Percentiles rank a stretch among this genome's conserved stretches.
Conservation (phyloP, 1,284 basidiomycete species). For the Trametes versicolor region DNA sequence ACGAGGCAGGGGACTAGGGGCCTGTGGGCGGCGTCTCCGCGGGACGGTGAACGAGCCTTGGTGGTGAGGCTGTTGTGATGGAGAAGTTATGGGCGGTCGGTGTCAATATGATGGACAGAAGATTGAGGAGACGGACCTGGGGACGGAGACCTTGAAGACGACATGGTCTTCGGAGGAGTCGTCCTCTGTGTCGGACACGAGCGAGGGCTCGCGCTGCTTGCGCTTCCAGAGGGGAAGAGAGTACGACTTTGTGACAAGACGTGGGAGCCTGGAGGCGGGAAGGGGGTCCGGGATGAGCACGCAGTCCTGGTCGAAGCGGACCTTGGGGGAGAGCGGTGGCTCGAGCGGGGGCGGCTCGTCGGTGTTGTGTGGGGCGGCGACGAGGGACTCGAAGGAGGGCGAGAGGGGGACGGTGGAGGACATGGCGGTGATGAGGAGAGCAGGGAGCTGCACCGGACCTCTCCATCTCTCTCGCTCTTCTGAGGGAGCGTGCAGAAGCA, state of each 20-base stretch:
- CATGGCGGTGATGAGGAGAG: constrained; percentile 26
- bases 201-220: constrained; percentile 37
- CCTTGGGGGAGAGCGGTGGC: constrained; percentile 28
- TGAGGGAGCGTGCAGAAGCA: background rate
- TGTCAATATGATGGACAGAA: background rate
- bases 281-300: constrained; percentile 68
- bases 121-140: constrained; percentile 52
- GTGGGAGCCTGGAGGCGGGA: constrained; percentile 52
- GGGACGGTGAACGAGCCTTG: constrained; percentile 37
- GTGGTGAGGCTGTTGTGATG: constrained; percentile 34
- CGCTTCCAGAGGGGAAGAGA: constrained; percentile 69
- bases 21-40: constrained; percentile 28
- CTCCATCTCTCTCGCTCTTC: background rate
- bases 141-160: constrained; percentile 66
- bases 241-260: constrained; percentile 67
- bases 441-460: background rate
- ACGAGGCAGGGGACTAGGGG: constrained; percentile 44
- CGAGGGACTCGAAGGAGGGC: constrained; percentile 29
- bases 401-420: constrained; percentile 23
- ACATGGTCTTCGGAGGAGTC: constrained; percentile 49
- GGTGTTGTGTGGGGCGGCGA: constrained; percentile 18
- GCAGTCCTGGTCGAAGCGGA: constrained; percentile 73
- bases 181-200: constrained; percentile 49
- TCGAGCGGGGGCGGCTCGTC: constrained; percentile 6
- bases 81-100: constrained; percentile 13